Base-by-base conservation (phyloP, 2,329 filamentous ascomycete genomes). In the Verticillium tricorpus region DNA sequence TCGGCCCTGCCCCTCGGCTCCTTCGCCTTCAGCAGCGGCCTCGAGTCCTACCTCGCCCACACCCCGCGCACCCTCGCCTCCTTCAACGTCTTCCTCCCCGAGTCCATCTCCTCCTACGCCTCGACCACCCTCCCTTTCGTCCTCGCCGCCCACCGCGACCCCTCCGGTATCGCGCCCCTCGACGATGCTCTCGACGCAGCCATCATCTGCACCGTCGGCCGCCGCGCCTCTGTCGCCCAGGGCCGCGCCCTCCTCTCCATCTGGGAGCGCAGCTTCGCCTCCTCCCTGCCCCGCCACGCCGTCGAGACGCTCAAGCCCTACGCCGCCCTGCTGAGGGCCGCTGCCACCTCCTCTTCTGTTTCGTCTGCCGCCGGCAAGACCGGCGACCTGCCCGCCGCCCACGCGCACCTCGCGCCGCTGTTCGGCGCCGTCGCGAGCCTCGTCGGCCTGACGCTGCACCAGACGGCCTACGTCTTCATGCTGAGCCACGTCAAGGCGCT, bases 21-120 rank as follows among this genome's bases (percentile, higher is more conserved):
- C n/a, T 95, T 95, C 76, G 91, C 91, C 69, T 95, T 94, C 78
- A 91, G 88, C 78, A 90, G 86, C 67, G 91, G 91, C 3, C 83
- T 95, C 17, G 91, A 95, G 77, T 94, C 91, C 50, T 94, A 89
- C 73, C 85, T 93, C 19, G 88, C 89, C 3, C 91, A 95, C 78
- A 80, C 80, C 67, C 61, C 66, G 6, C 73, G 72, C 50, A 64
- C 73, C 19, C 70, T 77, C 22, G 72, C 77, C 25, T 80, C 81
- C 25, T 90, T 92, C 74, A 71, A 84, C 54, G 75, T 78, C 56
- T 95, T 95, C 76, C 82, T 95, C 17, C 81, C 84, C 12, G 78
- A 91, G 25, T 92, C 90, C 3, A 76, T 94, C 6, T 82, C 85
- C 7, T 89, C 90, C 9, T 85, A 91, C 70, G 89, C 90, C 40